phyloP scores from a whole-genome alignment of 2,329 filamentous ascomycete species.

The Diaporthe sp. region DNA sequence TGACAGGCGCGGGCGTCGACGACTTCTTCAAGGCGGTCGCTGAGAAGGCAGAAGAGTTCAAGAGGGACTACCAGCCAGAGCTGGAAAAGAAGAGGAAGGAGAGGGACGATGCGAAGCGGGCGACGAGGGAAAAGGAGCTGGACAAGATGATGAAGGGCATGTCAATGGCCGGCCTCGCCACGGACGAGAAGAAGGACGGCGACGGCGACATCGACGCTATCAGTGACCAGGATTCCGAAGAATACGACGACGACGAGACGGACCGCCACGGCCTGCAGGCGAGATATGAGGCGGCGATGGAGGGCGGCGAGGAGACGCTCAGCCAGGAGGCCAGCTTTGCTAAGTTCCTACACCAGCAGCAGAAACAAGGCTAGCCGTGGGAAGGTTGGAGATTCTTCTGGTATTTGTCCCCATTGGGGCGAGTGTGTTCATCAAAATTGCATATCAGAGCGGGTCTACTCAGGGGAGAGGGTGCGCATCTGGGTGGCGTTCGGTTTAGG shows the following conservation, averaged over 20 bases:
- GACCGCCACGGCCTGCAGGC: constrained; percentile 77
- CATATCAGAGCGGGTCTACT: constrained; percentile 32
- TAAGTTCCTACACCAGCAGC: constrained; percentile 67
- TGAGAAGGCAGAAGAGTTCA: constrained; percentile 89
- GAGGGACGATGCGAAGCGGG: constrained; percentile 80
- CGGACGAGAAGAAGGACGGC: constrained; percentile 42
- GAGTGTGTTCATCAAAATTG: constrained; percentile 43
- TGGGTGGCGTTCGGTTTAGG: constrained; percentile 43
- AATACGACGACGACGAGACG: constrained; percentile 67
- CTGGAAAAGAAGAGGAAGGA: constrained; percentile 82
- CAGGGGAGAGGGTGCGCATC: constrained; percentile 39
- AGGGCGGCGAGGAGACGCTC: constrained; percentile 65
- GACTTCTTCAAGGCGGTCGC: constrained; percentile 94
- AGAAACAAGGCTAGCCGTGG: constrained; percentile 22
- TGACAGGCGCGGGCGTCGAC: constrained; percentile 91
- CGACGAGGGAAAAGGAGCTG: constrained; percentile 82
- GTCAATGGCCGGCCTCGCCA: constrained; percentile 58
- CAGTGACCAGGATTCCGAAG: constrained; percentile 69
- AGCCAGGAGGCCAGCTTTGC: constrained; percentile 72
- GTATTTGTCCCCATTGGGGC: neutral
- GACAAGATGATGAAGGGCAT: constrained; percentile 97
- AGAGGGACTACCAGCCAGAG: constrained; percentile 91
- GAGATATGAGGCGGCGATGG: constrained; percentile 82
- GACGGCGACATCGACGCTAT: constrained; percentile 55
- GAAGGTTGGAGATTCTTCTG: neutral